Base-by-base conservation (phyloP, 2,329 filamentous ascomycete species). In the Penicillium sp. region DNA sequence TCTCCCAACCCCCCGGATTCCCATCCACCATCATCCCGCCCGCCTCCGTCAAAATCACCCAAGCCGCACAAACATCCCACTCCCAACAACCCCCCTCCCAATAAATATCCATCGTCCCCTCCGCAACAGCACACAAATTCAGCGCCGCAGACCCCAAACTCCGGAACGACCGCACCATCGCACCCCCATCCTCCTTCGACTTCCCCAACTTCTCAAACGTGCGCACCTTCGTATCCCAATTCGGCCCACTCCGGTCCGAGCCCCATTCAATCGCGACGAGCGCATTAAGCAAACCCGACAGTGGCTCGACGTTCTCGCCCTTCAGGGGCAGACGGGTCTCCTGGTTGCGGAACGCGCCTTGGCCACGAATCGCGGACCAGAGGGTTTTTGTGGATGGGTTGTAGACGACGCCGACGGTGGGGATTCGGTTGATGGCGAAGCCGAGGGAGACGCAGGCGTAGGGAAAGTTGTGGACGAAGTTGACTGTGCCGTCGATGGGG, bases 61-160 rank as follows among this genome's bases (percentile, higher is more conserved):
- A 87, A 0, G 82, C 86, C 4, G 85, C 85, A 67, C 84, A 87
- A 10, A 88, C 85, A 77, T 88, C 85, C 85, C 85, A 88, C 7
- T 84, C 84, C 85, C 85, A 88, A 66, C 84, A 87, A 0, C 86
- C 86, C 2, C 82, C 84, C 66, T 88, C 86, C 85, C 86, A 88
- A 60, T 87, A 87, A n/a, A 84, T 67, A 73, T 88, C 85, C 52
- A 87, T 58, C 22, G 77, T 75, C 0, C 85, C 85, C 37, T 78
- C 77, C 4, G 85, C 86, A 27, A 88, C 84, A 6, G 74, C 79
- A 67, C 86, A 88, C 14, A 87, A 71, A 68, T 87, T 87, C 65
- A 88, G 69, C 13, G 85, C 85, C n/a, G 85, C 85, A 7, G 78
- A 82, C 1, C 86, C 85, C 58, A 86, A 72, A 24, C 78, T 81